Conservation (phyloP, 257 asterid species). For the Eustoma russellianum region DNA sequence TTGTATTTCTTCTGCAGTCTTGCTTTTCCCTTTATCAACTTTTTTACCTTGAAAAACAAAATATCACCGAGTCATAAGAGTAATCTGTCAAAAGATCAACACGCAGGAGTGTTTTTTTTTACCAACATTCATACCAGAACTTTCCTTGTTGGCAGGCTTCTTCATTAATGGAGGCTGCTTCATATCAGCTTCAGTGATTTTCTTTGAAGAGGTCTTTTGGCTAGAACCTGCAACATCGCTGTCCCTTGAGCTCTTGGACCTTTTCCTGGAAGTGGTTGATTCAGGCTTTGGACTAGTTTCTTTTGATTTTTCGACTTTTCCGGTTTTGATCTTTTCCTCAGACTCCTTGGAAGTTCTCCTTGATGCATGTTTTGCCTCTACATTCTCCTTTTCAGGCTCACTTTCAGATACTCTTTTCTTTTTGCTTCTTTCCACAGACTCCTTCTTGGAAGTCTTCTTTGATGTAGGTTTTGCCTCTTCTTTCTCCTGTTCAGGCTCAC, state of each 20-base stretch:
- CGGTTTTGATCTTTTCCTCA: slow-evolving; percentile 32
- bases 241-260: slow-evolving; percentile 36
- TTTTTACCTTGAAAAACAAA: slow-evolving; percentile 25
- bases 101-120: background rate
- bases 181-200: slow-evolving; percentile 37
- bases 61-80: too few relatives aligned
- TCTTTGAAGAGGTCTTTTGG: slow-evolving; percentile 41
- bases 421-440: slow-evolving; percentile 31
- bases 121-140: slow-evolving; percentile 38
- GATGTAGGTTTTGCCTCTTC: slow-evolving; percentile 14
- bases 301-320: slow-evolving; percentile 33
- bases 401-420: slow-evolving; percentile 29
- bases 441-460: slow-evolving; percentile 41
- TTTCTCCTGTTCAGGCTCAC: too few relatives aligned
- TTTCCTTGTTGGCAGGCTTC: slow-evolving; percentile 43
- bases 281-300: slow-evolving; percentile 43
- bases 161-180: slow-evolving; percentile 46
- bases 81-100: too few relatives aligned
- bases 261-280: slow-evolving; percentile 44
- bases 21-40: slow-evolving; percentile 26
- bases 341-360: slow-evolving; percentile 41
- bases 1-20: slow-evolving; percentile 19
- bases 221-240: slow-evolving; percentile 25
- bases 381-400: slow-evolving; percentile 26
- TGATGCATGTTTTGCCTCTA: slow-evolving; percentile 20